Percentiles rank a stretch among this genome's conserved stretches.
These are phyloP conservation scores for Nakazawaea anatomiae DNA, from an alignment of 805 yeast genomes.

Conservation along the genomic window DNA sequence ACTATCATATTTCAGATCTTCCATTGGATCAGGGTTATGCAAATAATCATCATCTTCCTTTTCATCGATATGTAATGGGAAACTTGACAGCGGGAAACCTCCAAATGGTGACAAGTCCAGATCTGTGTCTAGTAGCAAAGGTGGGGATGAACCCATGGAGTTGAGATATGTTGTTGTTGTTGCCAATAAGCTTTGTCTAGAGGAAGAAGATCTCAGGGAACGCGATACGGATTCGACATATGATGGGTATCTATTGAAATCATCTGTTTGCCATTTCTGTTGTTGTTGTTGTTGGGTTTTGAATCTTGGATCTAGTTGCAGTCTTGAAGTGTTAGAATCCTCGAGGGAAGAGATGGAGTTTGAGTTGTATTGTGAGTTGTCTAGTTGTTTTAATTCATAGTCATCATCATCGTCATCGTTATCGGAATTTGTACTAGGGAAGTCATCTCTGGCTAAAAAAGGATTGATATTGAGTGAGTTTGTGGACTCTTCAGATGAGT, in stretches of 20 bases:
- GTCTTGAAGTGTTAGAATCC: not conserved
- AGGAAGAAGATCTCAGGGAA: slow-evolving; percentile 43
- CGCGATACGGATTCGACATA: slow-evolving; percentile 38
- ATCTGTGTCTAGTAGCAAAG: slow-evolving; percentile 37
- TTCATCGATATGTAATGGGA: slow-evolving; percentile 87
- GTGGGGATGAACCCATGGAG: not conserved
- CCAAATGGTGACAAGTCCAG: slow-evolving; percentile 88
- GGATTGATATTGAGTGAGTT: not conserved
- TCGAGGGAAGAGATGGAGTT: not conserved
- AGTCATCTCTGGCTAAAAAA: not conserved
- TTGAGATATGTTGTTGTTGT: slow-evolving; percentile 5
- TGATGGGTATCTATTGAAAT: slow-evolving; percentile 65
- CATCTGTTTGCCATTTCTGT: slow-evolving; percentile 32
- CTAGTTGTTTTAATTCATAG: not conserved
- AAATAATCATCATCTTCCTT: slow-evolving; percentile 92
- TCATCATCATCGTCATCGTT: not conserved
- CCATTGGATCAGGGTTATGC: slow-evolving; percentile 94
- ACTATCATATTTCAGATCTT: slow-evolving; percentile 80
- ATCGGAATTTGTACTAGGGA: not conserved
- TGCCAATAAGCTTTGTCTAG: slow-evolving; percentile 21
- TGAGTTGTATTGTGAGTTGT: not conserved
- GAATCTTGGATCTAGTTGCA: not conserved
- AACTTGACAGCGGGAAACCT: slow-evolving; percentile 90
- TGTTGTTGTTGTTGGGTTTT: not conserved
- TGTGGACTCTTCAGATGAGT: not conserved